Percentiles rank a stretch among this genome's conserved stretches.
phyloP scores from a whole-genome alignment of 768 basidiomycete genomes.

The Tulasnella sp. region DNA sequence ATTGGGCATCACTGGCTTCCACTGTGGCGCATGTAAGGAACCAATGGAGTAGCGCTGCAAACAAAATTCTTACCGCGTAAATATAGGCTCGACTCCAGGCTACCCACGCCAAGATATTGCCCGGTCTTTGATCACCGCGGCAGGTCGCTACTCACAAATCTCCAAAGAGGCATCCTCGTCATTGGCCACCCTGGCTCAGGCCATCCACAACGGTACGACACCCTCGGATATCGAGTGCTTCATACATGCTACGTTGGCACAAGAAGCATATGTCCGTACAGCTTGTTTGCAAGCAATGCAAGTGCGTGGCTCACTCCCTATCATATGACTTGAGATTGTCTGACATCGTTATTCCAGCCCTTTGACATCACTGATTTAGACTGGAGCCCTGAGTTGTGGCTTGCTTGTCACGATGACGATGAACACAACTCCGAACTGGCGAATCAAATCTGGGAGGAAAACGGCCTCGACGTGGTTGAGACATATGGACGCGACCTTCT shows the following conservation, averaged over 20 bases:
- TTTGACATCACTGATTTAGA: constrained; percentile 91
- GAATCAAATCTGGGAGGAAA: constrained; percentile 84
- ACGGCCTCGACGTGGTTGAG: constrained; percentile 80
- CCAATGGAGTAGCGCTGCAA: not conserved
- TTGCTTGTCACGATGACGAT: constrained; percentile 79
- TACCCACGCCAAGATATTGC: constrained; percentile 71
- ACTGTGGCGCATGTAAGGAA: constrained; percentile 56
- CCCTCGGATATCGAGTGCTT: constrained; percentile 54
- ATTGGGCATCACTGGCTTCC: constrained; percentile 44
- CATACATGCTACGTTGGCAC: constrained; percentile 63
- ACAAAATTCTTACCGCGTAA: not conserved
- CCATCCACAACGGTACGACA: constrained; percentile 56
- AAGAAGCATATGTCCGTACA: constrained; percentile 79
- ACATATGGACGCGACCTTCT: constrained; percentile 48
- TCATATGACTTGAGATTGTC: not conserved
- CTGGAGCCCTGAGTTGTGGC: constrained; percentile 82
- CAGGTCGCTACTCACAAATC: constrained; percentile 67
- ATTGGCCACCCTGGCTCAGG: constrained; percentile 70
- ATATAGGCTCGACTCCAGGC: constrained; percentile 50
- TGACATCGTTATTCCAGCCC: constrained; percentile 39
- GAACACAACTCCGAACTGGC: constrained; percentile 84
- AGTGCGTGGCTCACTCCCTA: constrained; percentile 33
- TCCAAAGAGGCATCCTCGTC: constrained; percentile 75
- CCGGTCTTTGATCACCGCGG: constrained; percentile 56
- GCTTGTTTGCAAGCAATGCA: constrained; percentile 86